Evolutionary conservation across 139 green algal genomes (phyloP).

Genomic region (Chlorella vulgaris): DNA sequence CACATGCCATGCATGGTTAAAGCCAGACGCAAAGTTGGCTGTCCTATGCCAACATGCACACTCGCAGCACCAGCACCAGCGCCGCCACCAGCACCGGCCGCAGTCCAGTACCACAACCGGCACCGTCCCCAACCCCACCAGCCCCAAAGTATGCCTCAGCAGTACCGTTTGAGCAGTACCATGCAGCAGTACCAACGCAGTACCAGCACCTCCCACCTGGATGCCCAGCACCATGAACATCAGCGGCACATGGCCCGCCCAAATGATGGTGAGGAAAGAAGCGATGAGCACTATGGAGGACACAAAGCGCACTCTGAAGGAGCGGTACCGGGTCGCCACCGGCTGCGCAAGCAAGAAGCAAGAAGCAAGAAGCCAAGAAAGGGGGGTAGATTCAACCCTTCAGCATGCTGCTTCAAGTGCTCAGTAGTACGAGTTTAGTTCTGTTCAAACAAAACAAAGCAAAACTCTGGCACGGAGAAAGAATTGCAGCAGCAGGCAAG

Average conservation of each 20-base stretch:
- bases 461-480: too few species aligned
- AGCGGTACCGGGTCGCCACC: slow-evolving; percentile 43
- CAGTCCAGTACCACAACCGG: too few species aligned
- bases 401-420: neutral
- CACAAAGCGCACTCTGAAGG: slow-evolving; percentile 67
- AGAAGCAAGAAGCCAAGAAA: neutral
- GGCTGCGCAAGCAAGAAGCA: neutral
- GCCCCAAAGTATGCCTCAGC: neutral
- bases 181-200: neutral
- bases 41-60: too few species aligned
- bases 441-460: too few species aligned
- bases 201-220: slow-evolving; percentile 59
- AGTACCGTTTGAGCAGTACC: neutral
- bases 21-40: too few species aligned
- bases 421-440: neutral
- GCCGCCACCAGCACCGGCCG: too few species aligned
- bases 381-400: neutral
- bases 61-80: too few species aligned
- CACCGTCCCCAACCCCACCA: too few species aligned
- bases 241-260: slow-evolving; percentile 81
- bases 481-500: too few species aligned
- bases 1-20: too few species aligned
- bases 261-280: slow-evolving; percentile 75
- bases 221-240: slow-evolving; percentile 83
- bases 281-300: slow-evolving; percentile 82